Evolutionary conservation across 371 early-diverging fungal genomes (phyloP), one percentile per base, ranked within the genome.

Genomic region (Mucor circinelloides): DNA sequence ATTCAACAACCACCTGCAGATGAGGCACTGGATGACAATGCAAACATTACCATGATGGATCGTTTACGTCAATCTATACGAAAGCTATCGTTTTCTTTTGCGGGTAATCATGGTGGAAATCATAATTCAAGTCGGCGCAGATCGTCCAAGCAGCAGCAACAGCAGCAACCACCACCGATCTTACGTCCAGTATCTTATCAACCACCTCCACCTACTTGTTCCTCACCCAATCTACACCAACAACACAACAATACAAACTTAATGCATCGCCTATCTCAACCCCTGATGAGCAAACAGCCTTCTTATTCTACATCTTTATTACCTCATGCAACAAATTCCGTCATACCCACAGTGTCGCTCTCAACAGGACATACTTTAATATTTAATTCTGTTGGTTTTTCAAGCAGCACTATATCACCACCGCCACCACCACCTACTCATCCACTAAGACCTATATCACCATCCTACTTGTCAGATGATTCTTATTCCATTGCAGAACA

Each of bases 11-110:
- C 25, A 8, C 21, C 48, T 19, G 36, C 38, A 15, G 21, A 63
- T 27, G 19, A 36, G 36, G 12, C 19, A 36, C 2, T 40, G 50
- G 71, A 76, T 38, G 62, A 70, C 12, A 58, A 67, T 23, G 68
- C 73, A 1, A 66, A 74, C 40, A 67, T 69, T 10, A 77, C 75
- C 12, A 77, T 80, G 32, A 75, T 79, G 79, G 65, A 68, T 3
- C 68, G 70, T 23, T 27, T 76, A 28, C 60, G 70, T 27, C 67
- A 67, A 34, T 71, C 72, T 3, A 71, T 75, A 15, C 65, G 63
- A 19, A 68, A 66, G 56, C 32, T 75, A 19, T 68, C 71, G 0
- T 65, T 71, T 31, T 73, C 73, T 15, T 67, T 69, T 64, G 63
- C 64, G 10, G 25, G 23, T 7, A 61, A 15, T n/a, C n/a, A n/a